Base-by-base conservation (phyloP, 1,139 yeast species). In the Saccharomycopsis hybrid region DNA sequence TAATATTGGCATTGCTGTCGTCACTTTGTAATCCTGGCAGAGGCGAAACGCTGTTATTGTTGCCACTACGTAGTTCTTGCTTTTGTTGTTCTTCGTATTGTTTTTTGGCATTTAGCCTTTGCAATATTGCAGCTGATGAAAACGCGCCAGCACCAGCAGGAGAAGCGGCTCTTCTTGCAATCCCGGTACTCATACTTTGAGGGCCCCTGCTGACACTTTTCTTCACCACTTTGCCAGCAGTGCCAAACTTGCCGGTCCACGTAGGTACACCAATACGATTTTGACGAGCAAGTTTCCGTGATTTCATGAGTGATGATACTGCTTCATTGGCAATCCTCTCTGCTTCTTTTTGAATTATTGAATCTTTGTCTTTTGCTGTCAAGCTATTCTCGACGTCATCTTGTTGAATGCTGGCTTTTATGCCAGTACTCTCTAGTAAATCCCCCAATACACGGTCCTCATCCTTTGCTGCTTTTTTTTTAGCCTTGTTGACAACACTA, bases 231-330 rank as follows among this genome's bases (percentile, higher is more conserved):
- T 65, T 73, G 52, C 96, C 96, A 0, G 96, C 96, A 27, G 71
- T 65, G 0, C 98, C 98, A 69, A 84, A 88, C 58, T 78, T 78
- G 0, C 98, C 98, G 0, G 98, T 92, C 95, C 97, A 92, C 0
- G 98, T 92, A 0, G 97, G 97, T 0, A 85, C 82, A 3, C 96
- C 96, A 31, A 89, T 72, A 35, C 76, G 77, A 28, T 80, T 79
- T 54, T 72, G 74, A 48, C 87, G 73, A 0, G 96, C 78, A 31
- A 71, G 68, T 51, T 70, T 76, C 46, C 96, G 68, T 0, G 96
- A 87, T 53, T 76, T 76, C 52, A 80, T 73, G 53, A 92, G 67
- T 0, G 90, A 89, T 25, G 74, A 73, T 0, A 90, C 81, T 0
- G 97, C 97, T 35, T 80, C 81, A 38, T 72, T 73, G 0, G 97